Conservation (phyloP, 345 rosid genomes). For the Syzygium grande region DNA sequence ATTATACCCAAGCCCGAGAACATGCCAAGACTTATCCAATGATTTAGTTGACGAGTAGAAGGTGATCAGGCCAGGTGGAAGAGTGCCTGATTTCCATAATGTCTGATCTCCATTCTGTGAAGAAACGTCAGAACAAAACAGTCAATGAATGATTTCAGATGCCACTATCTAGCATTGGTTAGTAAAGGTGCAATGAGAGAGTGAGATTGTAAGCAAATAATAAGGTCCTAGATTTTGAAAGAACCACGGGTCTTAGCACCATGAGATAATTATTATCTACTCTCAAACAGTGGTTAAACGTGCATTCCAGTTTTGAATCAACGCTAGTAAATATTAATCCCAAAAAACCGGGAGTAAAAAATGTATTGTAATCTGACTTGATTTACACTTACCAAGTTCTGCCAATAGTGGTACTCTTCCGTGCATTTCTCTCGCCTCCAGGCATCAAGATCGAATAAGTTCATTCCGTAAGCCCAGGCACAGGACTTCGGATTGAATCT, state of each 20-base stretch:
- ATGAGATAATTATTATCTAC: not conserved
- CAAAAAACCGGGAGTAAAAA: not conserved
- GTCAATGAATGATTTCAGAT: not conserved
- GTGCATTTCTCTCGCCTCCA: constrained; percentile 62
- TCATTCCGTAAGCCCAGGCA: constrained; percentile 96
- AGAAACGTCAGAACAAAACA: not conserved
- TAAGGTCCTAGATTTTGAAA: not conserved
- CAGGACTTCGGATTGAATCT: constrained; percentile 71
- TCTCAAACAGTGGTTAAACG: not conserved
- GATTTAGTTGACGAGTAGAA: constrained; percentile 80
- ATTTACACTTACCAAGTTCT: constrained; percentile 13
- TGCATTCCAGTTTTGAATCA: not conserved
- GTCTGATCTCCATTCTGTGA: constrained; percentile 61
- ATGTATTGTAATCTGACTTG: not conserved
- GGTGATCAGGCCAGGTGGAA: constrained; percentile 82
- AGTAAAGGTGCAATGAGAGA: not conserved
- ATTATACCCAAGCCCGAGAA: constrained; percentile 86
- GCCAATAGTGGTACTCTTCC: constrained; percentile 21
- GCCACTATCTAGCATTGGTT: not conserved
- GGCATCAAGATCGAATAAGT: constrained; percentile 81
- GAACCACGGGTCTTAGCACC: not conserved
- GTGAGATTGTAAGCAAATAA: not conserved
- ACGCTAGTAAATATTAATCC: not conserved
- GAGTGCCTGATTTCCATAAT: constrained; percentile 68
- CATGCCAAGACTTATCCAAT: constrained; percentile 88